Conservation (phyloP, 768 basidiomycete species). For the Hygrophorus russula region DNA sequence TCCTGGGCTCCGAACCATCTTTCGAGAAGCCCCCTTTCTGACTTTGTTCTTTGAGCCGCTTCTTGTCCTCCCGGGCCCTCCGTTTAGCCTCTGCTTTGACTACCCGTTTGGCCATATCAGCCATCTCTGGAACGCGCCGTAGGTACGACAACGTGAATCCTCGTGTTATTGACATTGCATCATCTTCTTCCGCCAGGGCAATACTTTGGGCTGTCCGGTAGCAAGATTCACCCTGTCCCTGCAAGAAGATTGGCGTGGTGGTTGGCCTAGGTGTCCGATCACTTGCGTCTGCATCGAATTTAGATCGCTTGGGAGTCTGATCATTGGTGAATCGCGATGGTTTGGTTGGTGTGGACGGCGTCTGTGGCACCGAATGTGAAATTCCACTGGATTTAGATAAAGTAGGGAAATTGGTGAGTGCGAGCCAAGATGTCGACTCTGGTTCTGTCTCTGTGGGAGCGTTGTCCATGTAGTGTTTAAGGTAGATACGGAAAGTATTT, state of each 20-base stretch:
- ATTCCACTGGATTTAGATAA: not conserved
- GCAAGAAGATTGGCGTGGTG: conserved; percentile 7
- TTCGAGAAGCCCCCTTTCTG: conserved; percentile 4
- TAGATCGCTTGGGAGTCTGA: conserved; percentile 16
- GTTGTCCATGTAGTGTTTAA: conserved; percentile 74
- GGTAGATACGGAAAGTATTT: conserved; percentile 63
- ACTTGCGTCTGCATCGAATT: not conserved
- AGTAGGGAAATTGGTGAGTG: conserved; percentile 9
- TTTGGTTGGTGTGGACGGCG: conserved; percentile 28
- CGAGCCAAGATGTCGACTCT: conserved; percentile 3
- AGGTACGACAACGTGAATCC: conserved; percentile 70
- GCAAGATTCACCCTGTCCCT: not conserved
- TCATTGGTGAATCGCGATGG: conserved; percentile 10
- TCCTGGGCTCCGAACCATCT: conserved; percentile 5
- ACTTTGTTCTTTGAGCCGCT: conserved; percentile 25
- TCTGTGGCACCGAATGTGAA: conserved; percentile 5
- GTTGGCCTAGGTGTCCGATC: conserved; percentile 18
- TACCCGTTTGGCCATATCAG: conserved; percentile 51
- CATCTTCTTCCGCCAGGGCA: not conserved
- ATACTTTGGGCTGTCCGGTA: not conserved
- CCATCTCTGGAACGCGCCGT: conserved; percentile 65
- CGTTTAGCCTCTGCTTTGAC: conserved; percentile 50
- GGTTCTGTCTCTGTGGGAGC: conserved; percentile 16
- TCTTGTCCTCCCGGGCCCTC: conserved; percentile 36
- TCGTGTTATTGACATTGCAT: conserved; percentile 9